phyloP scores from a whole-genome alignment of 371 early-diverging fungal species.

The Mucor velutinosus region DNA sequence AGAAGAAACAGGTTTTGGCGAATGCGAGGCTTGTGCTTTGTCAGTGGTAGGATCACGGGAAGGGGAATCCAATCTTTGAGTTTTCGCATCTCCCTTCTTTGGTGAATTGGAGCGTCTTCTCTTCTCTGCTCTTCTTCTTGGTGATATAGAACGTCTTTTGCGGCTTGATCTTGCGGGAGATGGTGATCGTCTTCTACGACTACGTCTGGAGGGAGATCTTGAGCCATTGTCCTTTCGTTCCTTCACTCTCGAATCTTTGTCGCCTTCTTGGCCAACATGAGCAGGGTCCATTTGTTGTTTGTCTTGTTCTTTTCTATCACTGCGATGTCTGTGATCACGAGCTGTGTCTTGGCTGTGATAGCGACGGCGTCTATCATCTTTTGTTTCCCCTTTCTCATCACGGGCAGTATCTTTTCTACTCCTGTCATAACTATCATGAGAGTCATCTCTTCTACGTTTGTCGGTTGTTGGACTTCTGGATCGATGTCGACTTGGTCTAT shows the following conservation, averaged over 20 bases:
- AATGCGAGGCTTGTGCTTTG: background rate
- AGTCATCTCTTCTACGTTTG: background rate
- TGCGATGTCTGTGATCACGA: background rate
- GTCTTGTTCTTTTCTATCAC: background rate
- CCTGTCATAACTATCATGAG: background rate
- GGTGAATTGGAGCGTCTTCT: background rate
- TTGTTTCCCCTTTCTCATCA: background rate
- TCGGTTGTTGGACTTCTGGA: slow-evolving; percentile 5
- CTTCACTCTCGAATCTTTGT: background rate
- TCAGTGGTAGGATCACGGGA: background rate
- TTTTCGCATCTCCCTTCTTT: background rate
- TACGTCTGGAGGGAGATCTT: slow-evolving; percentile 5
- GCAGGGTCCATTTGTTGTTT: background rate
- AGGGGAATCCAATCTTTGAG: background rate
- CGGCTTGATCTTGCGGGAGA: background rate
- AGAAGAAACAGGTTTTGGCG: background rate
- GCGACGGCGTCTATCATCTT: background rate
- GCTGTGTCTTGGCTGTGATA: background rate
- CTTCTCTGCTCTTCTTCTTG: background rate
- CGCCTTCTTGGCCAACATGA: background rate
- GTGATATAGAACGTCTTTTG: background rate
- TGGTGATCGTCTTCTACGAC: slow-evolving; percentile 4
- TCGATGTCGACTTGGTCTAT: background rate
- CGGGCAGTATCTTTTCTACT: background rate
- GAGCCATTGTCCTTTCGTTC: background rate